Evolutionary conservation across 2,329 filamentous ascomycete species (phyloP).

Genomic region (Thermothelomyces thermophilus): DNA sequence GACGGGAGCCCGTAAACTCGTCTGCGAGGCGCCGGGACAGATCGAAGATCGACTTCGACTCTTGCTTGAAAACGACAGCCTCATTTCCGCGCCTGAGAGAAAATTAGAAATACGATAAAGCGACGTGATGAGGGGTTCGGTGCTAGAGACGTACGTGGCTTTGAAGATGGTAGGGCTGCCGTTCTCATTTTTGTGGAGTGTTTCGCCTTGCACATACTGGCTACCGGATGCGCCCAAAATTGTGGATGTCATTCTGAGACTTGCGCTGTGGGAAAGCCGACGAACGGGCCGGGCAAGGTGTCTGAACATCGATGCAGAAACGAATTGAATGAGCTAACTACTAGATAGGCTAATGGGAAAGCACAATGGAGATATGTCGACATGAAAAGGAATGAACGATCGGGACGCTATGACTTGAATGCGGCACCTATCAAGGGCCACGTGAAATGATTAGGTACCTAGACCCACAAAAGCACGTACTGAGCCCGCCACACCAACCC

Average conservation of each 20-base stretch:
- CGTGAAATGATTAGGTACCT: no score
- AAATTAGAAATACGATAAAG: not conserved
- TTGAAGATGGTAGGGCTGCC: not conserved
- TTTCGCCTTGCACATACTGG: conserved; percentile 1
- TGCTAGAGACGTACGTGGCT: not conserved
- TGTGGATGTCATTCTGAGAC: conserved; percentile 3
- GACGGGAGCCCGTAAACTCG: conserved; percentile 3
- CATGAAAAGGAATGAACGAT: no score
- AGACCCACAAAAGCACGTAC: not conserved
- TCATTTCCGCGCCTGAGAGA: not conserved
- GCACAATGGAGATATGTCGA: no score
- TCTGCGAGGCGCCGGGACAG: not conserved
- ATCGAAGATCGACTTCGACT: not conserved
- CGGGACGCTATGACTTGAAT: no score
- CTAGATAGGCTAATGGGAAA: no score
- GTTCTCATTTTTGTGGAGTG: not conserved
- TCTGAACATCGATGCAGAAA: no score
- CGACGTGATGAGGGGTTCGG: not conserved
- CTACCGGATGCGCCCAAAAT: conserved; percentile 1
- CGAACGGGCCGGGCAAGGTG: no score
- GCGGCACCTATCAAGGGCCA: no score
- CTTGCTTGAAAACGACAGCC: conserved; percentile 2
- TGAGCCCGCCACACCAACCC: no score
- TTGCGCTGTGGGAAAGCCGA: not conserved
- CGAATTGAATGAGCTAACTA: no score